phyloP scores from a whole-genome alignment of 2,329 filamentous ascomycete genomes.

The Fusarium albosuccineum region DNA sequence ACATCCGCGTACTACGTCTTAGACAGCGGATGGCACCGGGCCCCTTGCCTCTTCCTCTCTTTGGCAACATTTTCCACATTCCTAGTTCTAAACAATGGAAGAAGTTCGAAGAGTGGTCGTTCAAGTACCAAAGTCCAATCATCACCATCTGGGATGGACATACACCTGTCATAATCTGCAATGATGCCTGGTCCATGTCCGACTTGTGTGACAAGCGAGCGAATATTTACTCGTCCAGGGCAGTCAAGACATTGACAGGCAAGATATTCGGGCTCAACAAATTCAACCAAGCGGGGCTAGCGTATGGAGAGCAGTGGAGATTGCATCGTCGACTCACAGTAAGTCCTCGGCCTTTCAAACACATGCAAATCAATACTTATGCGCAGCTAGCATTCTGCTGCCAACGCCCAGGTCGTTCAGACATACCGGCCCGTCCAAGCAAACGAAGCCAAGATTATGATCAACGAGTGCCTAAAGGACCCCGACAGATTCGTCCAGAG shows the following conservation, averaged over 20 bases:
- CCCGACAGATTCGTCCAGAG: slow-evolving; percentile 8
- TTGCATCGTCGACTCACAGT: slow-evolving; percentile 16
- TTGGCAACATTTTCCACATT: slow-evolving; percentile 18
- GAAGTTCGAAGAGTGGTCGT: slow-evolving; percentile 23
- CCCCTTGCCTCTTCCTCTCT: slow-evolving; percentile 4
- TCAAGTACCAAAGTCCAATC: slow-evolving; percentile 12
- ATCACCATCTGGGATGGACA: slow-evolving; percentile 23
- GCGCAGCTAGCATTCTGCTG: slow-evolving; percentile 5
- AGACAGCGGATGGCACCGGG: not conserved
- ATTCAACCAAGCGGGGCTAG: slow-evolving; percentile 22
- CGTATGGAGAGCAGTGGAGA: slow-evolving; percentile 18
- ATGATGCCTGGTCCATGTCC: slow-evolving; percentile 27
- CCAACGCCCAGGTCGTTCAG: slow-evolving; percentile 17
- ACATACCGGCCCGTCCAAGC: slow-evolving; percentile 14
- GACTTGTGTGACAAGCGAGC: slow-evolving; percentile 20
- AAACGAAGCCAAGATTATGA: slow-evolving; percentile 12
- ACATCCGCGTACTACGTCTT: not conserved
- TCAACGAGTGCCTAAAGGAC: slow-evolving; percentile 8
- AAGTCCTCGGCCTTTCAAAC: not conserved
- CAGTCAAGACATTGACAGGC: slow-evolving; percentile 15
- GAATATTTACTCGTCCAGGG: slow-evolving; percentile 19
- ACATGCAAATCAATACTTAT: not conserved
- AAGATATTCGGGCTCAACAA: slow-evolving; percentile 21
- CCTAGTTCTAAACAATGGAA: slow-evolving; percentile 11
- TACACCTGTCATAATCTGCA: slow-evolving; percentile 16